phyloP scores from a whole-genome alignment of 768 basidiomycete species.

The Mycena epipterygia region DNA sequence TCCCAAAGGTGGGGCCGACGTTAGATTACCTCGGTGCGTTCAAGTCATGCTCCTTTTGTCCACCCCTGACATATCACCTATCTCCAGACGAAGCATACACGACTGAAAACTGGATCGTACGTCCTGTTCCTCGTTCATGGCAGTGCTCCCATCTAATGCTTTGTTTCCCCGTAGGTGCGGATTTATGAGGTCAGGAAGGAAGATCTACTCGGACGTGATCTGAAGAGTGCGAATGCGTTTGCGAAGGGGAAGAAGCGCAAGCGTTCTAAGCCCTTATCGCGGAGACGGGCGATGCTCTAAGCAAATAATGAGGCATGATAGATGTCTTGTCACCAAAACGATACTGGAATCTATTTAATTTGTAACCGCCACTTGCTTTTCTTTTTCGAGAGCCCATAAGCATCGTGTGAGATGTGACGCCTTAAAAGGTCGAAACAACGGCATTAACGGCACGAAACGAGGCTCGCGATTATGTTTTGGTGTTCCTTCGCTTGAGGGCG shows the following conservation, averaged over 20 bases:
- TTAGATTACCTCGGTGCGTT: slow-evolving; percentile 88
- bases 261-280: slow-evolving; percentile 75
- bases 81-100: slow-evolving; percentile 94
- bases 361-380: not conserved
- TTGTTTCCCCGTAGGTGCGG: slow-evolving; percentile 67
- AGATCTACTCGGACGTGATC: slow-evolving; percentile 90
- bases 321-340: slow-evolving; percentile 23
- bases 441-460: not conserved
- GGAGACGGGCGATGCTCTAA: slow-evolving; percentile 66
- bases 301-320: not conserved
- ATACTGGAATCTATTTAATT: slow-evolving; percentile 31
- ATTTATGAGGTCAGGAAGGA: slow-evolving; percentile 97
- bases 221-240: slow-evolving; percentile 90
- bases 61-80: not conserved
- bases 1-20: slow-evolving; percentile 83
- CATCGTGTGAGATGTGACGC: not conserved
- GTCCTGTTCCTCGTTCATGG: slow-evolving; percentile 42
- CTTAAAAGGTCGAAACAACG: not conserved
- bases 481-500: not conserved
- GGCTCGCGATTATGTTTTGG: not conserved
- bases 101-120: slow-evolving; percentile 98
- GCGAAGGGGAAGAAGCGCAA: slow-evolving; percentile 91
- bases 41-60: slow-evolving; percentile 19
- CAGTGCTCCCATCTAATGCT: slow-evolving; percentile 11
- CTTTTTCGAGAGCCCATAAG: too few species aligned